Evolutionary conservation across 2,329 filamentous ascomycete genomes (phyloP), one percentile per base, ranked within the genome.

Genomic region (Nannizziopsis arthrosporioides): DNA sequence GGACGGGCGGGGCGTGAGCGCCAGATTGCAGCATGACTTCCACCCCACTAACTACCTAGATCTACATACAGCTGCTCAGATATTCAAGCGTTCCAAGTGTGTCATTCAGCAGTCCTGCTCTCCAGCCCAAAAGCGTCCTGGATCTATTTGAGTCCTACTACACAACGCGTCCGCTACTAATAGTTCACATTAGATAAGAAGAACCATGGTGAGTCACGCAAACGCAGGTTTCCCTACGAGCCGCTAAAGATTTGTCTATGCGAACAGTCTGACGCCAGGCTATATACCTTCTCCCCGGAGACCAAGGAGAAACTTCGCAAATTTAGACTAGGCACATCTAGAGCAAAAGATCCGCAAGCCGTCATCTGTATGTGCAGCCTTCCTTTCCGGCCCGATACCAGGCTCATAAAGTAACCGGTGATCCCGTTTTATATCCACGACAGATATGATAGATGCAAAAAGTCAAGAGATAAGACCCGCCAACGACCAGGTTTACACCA

Each of bases 251-350:
- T 10, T 4, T 27, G 22, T 27, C 4, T 34, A 31, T 40, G 7
- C 15, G 27, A 27, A 27, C 65, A 81, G 59, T 93, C 89, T 62
- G 89, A 95, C 73, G 81, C 87, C 53, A 77, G 88, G 58, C 77
- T 96, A 54, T 96, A 94, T 72, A 86, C 85, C 51, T 94, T 96
- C 77, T 93, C 88, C 30, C 78, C 81, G 55, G 86, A 92, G 69
- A 94, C 87, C 40, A 92, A 84, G 69, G 81, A 88, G 56, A 82
- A 89, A 62, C 78, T 98, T 56, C 84, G 86, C 67, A 96, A 95
- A 69, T 98, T 98, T 72, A 85, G 92, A 44, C 76, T 98, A 22
- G 80, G 83, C 19, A 96, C 92, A 1, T 95, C 89, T 31, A 76
- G 92, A 55, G 81, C 87, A 45, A 90, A 83, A 63, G 81, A 83